These are phyloP conservation scores for Fusarium sp. DNA, from an alignment of 2,329 filamentous ascomycete species.

Conservation along the genomic window DNA sequence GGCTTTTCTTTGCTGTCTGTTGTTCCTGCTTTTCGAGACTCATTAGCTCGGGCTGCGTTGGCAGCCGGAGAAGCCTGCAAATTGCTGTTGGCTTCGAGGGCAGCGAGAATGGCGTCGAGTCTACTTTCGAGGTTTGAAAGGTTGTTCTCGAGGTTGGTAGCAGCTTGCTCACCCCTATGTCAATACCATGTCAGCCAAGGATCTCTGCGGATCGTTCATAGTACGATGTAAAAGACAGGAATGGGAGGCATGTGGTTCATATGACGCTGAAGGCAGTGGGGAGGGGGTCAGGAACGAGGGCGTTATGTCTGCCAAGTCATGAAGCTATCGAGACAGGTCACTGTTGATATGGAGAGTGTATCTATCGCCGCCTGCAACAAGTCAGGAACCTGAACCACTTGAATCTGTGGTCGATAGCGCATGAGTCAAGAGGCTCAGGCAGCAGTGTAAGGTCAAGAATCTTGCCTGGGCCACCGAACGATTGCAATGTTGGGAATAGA, in stretches of 20 bases:
- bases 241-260: not conserved
- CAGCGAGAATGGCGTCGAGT: slow-evolving; percentile 65
- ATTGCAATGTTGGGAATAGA: not conserved
- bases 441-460: not conserved
- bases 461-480: not conserved
- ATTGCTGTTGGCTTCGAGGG: slow-evolving; percentile 52
- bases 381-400: not conserved
- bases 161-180: slow-evolving; percentile 65
- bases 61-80: slow-evolving; percentile 4
- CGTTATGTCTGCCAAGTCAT: not conserved
- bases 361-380: not conserved
- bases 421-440: not conserved
- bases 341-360: not conserved
- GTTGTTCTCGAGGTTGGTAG: slow-evolving; percentile 63
- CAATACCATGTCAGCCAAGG: slow-evolving; percentile 30
- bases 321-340: not conserved
- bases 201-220: not conserved
- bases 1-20: slow-evolving; percentile 3
- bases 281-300: not conserved
- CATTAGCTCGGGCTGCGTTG: not conserved
- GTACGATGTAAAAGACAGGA: not conserved
- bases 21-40: not conserved
- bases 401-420: not conserved
- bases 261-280: not conserved
- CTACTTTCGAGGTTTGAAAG: slow-evolving; percentile 64